These are phyloP conservation scores for Batrachochytrium dendrobatidis DNA, from an alignment of 371 early-diverging fungal genomes.

Conservation along the genomic window DNA sequence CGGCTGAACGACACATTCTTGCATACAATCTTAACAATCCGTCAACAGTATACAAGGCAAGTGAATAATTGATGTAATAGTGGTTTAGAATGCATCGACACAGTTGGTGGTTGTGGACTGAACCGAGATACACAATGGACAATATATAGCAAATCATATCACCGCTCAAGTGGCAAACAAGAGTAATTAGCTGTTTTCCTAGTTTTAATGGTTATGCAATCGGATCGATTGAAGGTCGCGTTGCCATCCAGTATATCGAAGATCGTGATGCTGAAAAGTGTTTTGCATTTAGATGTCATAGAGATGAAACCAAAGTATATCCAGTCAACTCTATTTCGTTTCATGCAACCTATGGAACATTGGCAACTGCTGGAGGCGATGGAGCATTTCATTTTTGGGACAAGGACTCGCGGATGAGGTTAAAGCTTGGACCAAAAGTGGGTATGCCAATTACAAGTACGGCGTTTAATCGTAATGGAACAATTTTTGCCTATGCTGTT, in stretches of 20 bases:
- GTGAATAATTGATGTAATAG: background rate
- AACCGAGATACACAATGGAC: constrained; percentile 27
- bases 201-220: constrained; percentile 76
- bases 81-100: no score
- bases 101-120: constrained; percentile 5
- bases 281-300: constrained; percentile 94
- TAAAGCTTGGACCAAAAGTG: constrained; percentile 51
- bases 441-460: constrained; percentile 67
- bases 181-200: constrained; percentile 70
- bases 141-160: constrained; percentile 52
- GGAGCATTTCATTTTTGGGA: constrained; percentile 93
- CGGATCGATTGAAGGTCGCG: constrained; percentile 89
- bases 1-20: constrained; percentile 70
- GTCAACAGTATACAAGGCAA: constrained; percentile 59
- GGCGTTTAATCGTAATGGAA: constrained; percentile 80
- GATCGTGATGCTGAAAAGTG: constrained; percentile 40
- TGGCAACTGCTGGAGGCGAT: constrained; percentile 89
- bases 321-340: constrained; percentile 77
- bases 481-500: constrained; percentile 87
- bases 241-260: constrained; percentile 84
- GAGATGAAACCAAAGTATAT: constrained; percentile 63
- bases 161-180: constrained; percentile 83
- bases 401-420: constrained; percentile 81
- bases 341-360: constrained; percentile 82
- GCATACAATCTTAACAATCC: constrained; percentile 77